Evolutionary conservation across 768 basidiomycete species (phyloP).

Genomic region (Podaxis rugospora): DNA sequence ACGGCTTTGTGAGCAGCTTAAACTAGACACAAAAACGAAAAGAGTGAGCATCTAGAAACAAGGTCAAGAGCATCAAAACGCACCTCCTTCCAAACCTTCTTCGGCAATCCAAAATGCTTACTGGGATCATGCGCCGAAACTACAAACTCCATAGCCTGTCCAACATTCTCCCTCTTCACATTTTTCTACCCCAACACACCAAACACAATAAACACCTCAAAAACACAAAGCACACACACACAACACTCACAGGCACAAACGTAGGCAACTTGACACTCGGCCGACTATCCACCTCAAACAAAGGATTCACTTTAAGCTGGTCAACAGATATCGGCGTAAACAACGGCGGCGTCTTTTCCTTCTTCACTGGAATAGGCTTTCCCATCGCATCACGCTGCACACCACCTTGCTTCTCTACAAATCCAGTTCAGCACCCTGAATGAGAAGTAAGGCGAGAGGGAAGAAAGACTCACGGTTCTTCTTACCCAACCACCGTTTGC

Average conservation of each 20-base stretch:
- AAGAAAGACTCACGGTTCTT: neutral
- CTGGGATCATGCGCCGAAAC: constrained; percentile 44
- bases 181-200: constrained; percentile 9
- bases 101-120: constrained; percentile 69
- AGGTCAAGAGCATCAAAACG: constrained; percentile 15
- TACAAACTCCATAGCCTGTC: constrained; percentile 42
- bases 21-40: constrained; percentile 36
- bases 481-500: neutral
- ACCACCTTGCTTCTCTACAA: neutral
- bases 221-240: neutral
- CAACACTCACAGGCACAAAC: constrained; percentile 11
- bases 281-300: neutral
- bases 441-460: neutral
- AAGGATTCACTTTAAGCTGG: neutral
- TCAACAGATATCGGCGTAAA: constrained; percentile 12
- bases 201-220: neutral
- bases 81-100: constrained; percentile 68
- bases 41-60: neutral
- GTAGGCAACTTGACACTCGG: constrained; percentile 1
- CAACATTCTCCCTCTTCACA: constrained; percentile 31
- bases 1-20: constrained; percentile 64
- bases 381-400: constrained; percentile 5
- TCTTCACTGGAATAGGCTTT: neutral
- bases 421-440: neutral
- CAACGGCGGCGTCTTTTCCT: constrained; percentile 3